These are phyloP conservation scores for Kodamaea ohmeri DNA, from an alignment of 1,139 yeast genomes.

Conservation along the genomic window DNA sequence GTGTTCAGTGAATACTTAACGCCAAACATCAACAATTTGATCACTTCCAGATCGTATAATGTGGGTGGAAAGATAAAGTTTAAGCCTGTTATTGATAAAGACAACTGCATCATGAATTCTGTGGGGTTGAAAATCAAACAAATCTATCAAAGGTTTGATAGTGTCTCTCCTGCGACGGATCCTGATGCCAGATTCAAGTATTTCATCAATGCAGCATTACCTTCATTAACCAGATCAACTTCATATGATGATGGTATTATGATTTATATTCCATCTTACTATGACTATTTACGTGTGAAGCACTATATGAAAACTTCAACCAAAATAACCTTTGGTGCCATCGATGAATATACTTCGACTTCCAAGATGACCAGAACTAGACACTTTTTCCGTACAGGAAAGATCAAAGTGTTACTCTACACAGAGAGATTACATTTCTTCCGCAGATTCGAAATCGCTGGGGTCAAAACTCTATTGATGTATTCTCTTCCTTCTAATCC, in stretches of 20 bases:
- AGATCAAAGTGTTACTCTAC: conserved; percentile 70
- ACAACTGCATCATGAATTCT: conserved; percentile 48
- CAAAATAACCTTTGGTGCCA: conserved; percentile 56
- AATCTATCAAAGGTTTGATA: conserved; percentile 66
- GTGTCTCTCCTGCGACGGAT: conserved; percentile 53
- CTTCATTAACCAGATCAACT: conserved; percentile 58
- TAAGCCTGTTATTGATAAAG: conserved; percentile 35
- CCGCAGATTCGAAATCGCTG: conserved; percentile 78
- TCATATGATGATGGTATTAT: conserved; percentile 72
- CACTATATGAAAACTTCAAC: conserved; percentile 67
- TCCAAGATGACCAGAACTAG: conserved; percentile 71
- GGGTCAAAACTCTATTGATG: conserved; percentile 80
- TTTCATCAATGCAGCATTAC: conserved; percentile 71
- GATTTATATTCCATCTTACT: conserved; percentile 79
- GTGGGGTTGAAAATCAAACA: conserved; percentile 64
- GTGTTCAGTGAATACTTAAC: conserved; percentile 71
- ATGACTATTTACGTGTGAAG: conserved; percentile 79
- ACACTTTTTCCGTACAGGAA: conserved; percentile 61
- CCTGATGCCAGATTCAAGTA: conserved; percentile 79
- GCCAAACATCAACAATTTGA: conserved; percentile 72
- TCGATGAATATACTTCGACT: conserved; percentile 80
- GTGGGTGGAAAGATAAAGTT: conserved; percentile 65
- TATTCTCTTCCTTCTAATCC: conserved; percentile 89
- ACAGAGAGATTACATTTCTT: conserved; percentile 94
- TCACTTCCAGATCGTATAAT: conserved; percentile 58